These are phyloP conservation scores for Penicillium longicatenatum DNA, from an alignment of 495 filamentous ascomycete species.

Conservation along the genomic window DNA sequence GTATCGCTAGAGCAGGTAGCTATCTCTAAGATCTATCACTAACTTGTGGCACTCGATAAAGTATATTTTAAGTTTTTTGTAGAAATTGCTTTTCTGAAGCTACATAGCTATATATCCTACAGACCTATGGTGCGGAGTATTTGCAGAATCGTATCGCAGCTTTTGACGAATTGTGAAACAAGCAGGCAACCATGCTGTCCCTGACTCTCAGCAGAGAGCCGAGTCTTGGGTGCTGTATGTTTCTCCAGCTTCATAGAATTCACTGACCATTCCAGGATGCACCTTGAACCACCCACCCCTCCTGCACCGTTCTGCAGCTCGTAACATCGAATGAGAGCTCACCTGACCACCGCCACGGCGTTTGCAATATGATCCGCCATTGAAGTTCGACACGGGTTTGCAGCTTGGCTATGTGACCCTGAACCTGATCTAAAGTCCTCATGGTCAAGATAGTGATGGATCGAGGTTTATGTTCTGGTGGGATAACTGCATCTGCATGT, in stretches of 20 bases:
- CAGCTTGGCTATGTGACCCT: slow-evolving; percentile 50
- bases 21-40: no score
- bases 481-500: slow-evolving; percentile 41
- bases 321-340: slow-evolving; percentile 53
- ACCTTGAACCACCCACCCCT: slow-evolving; percentile 53
- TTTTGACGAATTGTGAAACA: no score
- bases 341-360: slow-evolving; percentile 51
- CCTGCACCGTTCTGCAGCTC: slow-evolving; percentile 53
- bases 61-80: no score
- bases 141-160: no score
- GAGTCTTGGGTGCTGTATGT: no score
- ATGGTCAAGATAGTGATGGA: slow-evolving; percentile 51
- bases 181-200: no score
- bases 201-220: no score
- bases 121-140: no score
- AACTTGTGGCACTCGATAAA: no score
- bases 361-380: slow-evolving; percentile 57
- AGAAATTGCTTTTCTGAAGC: no score
- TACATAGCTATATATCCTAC: no score
- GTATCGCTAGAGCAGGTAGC: no score
- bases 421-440: slow-evolving; percentile 53
- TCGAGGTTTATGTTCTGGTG: slow-evolving; percentile 55
- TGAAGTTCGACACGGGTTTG: slow-evolving; percentile 52
- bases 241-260: not conserved
- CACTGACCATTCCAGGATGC: slow-evolving; percentile 31